Base-by-base conservation (phyloP, 805 yeast genomes). In the Blastobotrys robertii region DNA sequence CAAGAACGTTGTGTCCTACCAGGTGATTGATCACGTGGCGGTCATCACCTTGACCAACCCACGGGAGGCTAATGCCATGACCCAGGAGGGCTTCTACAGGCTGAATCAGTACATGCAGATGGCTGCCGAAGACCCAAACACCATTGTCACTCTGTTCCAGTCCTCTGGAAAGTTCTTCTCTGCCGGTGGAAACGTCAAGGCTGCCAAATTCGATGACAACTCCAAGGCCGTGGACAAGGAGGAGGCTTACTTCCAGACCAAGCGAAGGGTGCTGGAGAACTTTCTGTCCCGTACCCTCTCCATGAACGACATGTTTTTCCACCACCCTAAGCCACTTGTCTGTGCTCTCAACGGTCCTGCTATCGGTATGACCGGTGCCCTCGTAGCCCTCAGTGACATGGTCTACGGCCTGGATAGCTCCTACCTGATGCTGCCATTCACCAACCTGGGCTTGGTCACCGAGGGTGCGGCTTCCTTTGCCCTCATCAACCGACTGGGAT, bases 341-440 rank as follows among this genome's bases (percentile, higher is more conserved):
- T 75, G 76, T 37, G 88, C 86, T 3, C 67, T 86, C 44, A 86
- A 86, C 57, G 96, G 96, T 0, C 95, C 96, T 0, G 94, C 77
- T 4, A 73, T 86, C 45, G 96, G 96, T 0, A 69, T 86, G 46
- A 67, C 79, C 28, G 77, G 88, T 2, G 86, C 87, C 0, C 60
- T 86, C 41, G 79, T 84, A 8, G 74, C 81, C 11, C 64, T 82
- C 41, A 76, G 83, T 61, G 96, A 86, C 62, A 68, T 86, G 46
- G 69, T 86, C 8, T 85, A 84, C 56, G 79, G 81, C 10, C 73
- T 70, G 50, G 66, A 70, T 31, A 71, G 74, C 39, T 73, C 77
- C 47, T 77, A 63, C 55, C 56, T 85, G 48, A 72, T 79, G 54
- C 72, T 78, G 11, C 95, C 96, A 5, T 86, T 86, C 62, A 77